A percentile compares a stretch with the other conserved stretches of the same genome.
Evolutionary conservation across 2,329 filamentous ascomycete species (phyloP).

Genomic region (Aspergillus sergii): DNA sequence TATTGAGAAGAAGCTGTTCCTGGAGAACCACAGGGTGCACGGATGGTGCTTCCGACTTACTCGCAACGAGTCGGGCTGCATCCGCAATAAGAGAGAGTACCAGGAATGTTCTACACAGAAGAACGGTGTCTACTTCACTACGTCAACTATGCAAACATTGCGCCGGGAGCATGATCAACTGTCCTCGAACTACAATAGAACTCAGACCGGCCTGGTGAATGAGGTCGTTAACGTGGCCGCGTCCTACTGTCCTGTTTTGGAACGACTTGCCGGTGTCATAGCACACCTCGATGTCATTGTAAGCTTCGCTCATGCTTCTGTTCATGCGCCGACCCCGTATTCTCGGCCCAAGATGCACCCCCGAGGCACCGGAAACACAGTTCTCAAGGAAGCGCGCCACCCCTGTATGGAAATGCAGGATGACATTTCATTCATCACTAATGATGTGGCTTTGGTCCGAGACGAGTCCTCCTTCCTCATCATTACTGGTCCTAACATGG

Average conservation of each 20-base stretch:
- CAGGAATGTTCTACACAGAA: conserved; percentile 98
- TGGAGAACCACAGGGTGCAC: conserved; percentile 94
- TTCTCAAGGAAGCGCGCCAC: conserved; percentile 90
- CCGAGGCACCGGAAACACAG: conserved; percentile 82
- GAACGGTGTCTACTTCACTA: conserved; percentile 98
- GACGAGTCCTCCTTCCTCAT: conserved; percentile 86
- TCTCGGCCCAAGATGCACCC: conserved; percentile 87
- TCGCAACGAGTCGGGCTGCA: conserved; percentile 84
- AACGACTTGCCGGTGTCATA: conserved; percentile 82
- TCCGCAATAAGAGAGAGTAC: conserved; percentile 86
- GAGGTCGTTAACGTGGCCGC: conserved; percentile 93
- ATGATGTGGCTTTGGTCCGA: conserved; percentile 82
- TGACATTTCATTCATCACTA: conserved; percentile 97
- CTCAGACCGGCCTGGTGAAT: conserved; percentile 84
- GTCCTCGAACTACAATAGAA: conserved; percentile 91
- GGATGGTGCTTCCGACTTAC: conserved; percentile 97
- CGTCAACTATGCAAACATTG: conserved; percentile 73
- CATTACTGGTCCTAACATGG: conserved; percentile 99
- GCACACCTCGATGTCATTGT: conserved; percentile 95
- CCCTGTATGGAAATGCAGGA: conserved; percentile 99
- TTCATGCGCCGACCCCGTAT: conserved; percentile 90
- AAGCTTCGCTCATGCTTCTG: conserved; percentile 87
- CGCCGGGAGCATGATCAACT: conserved; percentile 92
- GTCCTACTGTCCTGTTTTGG: conserved; percentile 91
- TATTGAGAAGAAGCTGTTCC: conserved; percentile 96